Percentiles rank a stretch among this genome's conserved stretches.
phyloP scores from a whole-genome alignment of 179 eudicot genomes.

The Dionaea muscipula region DNA sequence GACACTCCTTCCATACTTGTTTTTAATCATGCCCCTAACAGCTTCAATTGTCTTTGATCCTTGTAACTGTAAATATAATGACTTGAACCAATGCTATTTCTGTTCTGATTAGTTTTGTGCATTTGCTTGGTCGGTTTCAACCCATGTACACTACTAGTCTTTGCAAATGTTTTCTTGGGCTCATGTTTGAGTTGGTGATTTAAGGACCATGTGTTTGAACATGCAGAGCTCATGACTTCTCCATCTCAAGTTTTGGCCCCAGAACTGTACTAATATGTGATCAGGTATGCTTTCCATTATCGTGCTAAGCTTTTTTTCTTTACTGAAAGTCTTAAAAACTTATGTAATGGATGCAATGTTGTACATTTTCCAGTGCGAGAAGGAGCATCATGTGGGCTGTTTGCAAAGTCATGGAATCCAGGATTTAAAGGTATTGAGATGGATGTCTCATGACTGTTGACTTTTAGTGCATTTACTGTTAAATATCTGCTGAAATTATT shows the following conservation, averaged over 20 bases:
- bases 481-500: background rate
- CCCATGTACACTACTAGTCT: too few species aligned
- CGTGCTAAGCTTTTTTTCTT: background rate
- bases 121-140: too few species aligned
- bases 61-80: too few species aligned
- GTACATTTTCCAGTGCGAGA: constrained; percentile 27
- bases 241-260: constrained; percentile 28
- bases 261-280: constrained; percentile 39
- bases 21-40: too few species aligned
- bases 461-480: background rate
- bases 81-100: too few species aligned
- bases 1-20: too few species aligned
- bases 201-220: background rate
- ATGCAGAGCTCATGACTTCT: constrained; percentile 29
- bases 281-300: constrained; percentile 20
- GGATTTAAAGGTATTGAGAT: constrained; percentile 20
- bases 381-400: constrained; percentile 39
- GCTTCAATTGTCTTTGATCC: too few species aligned
- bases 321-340: background rate
- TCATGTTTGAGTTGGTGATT: background rate
- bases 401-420: constrained; percentile 20
- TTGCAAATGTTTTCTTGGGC: background rate
- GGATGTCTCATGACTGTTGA: background rate
- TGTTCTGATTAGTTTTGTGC: too few species aligned
- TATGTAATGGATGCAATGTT: background rate